Base-by-base conservation (phyloP, 2,329 filamentous ascomycete genomes). In the Colletotrichum gloeosporioides region DNA sequence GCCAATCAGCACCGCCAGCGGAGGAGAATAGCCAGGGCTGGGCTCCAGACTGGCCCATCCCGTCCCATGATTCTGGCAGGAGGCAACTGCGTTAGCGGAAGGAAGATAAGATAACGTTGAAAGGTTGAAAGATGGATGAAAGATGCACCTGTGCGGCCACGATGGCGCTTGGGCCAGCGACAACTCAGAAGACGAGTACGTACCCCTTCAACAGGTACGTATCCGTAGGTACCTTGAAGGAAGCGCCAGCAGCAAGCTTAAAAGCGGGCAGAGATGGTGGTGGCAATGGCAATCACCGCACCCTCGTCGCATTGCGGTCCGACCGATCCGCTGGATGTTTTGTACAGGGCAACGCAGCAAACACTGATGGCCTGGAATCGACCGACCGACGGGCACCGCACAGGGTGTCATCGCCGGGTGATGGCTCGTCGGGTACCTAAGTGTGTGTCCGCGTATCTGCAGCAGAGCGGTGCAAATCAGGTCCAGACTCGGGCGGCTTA, bases 311-410 rank as follows among this genome's bases (percentile, higher is more conserved):
- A 6, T n/a, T 34, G 39, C 53, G 72, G 61, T 55, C 72, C 72
- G 68, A 71, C 61, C 22, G 72, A 75, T 71, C 68, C 72, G 72
- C 53, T 25, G 27, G 44, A 29, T 34, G 34, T 36, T 74, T 75
- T 65, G 27, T 32, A 75, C 67, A 75, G 72, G 72, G 67, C 59
- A 55, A 32, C 29, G 10, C 7, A 55, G 39, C 16, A 55, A n/a
- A 55, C 34, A 31, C 1, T 25, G 36, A 15, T 34, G 32, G 36
- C 59, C 59, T 66, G 32, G n/a, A 15, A 16, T 16, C 13, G 25
- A 29, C 22, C 55, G 55, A 27, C 22, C 5, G 55, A 31, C 36
- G 29, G 61, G 70, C 34, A 36, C 25, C 71, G 73, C 62, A 63
- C 44, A 25, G 39, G 39, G 62, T 73, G 65, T 16, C 63, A 63